phyloP scores from a whole-genome alignment of 306 rosid species.

The Cucurbita argyrosperma region DNA sequence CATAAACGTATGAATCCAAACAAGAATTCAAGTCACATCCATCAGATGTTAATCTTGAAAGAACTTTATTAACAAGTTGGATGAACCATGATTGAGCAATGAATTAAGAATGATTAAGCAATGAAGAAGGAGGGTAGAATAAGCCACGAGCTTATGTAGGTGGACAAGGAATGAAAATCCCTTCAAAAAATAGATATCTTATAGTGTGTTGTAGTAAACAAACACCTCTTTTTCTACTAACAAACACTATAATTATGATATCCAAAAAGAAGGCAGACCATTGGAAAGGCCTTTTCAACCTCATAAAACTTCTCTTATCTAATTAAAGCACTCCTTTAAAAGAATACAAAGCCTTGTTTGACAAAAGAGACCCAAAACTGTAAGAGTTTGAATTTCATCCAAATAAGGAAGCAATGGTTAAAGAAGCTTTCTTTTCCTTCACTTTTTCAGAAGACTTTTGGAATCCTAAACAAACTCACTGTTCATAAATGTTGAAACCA shows the following conservation, averaged over 20 bases:
- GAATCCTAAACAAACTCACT: neutral
- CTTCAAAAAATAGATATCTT: neutral
- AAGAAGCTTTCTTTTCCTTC: neutral
- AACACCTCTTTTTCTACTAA: neutral
- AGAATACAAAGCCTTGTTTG: neutral
- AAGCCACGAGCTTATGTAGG: neutral
- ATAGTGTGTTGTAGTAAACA: neutral
- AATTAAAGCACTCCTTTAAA: neutral
- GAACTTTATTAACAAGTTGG: neutral
- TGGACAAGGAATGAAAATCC: neutral
- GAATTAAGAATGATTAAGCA: constrained; percentile 1
- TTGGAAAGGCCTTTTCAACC: neutral
- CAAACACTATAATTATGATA: neutral
- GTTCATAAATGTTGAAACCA: neutral
- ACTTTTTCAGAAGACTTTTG: neutral
- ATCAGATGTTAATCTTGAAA: neutral
- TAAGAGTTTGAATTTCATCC: neutral
- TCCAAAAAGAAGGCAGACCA: neutral
- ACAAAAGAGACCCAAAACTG: neutral
- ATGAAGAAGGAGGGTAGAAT: neutral
- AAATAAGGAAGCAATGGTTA: neutral
- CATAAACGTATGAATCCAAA: neutral
- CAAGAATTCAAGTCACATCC: neutral
- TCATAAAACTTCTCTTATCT: neutral
- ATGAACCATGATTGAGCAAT: neutral